Base-by-base conservation (phyloP, 768 basidiomycete species). In the Kwoniella sp. region DNA sequence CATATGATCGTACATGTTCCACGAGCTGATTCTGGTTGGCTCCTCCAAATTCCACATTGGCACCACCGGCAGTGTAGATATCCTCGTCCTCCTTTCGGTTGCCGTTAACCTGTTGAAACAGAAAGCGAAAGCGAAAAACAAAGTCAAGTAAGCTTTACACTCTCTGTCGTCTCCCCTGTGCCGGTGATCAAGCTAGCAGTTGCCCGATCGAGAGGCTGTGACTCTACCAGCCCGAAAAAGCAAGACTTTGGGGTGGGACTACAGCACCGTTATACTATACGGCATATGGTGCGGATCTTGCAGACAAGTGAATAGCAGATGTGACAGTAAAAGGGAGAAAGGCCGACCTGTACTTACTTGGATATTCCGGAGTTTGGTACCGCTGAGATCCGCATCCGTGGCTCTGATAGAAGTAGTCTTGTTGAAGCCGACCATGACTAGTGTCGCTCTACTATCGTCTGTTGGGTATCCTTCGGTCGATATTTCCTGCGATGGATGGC, bases 11-110 rank as follows among this genome's bases (percentile, higher is more conserved):
- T 12, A 92, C 90, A 65, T 85, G 86, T 81, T 92, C 89, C 58
- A 93, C 82, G 40, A 91, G 68, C 77, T 93, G 91, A 70, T 84
- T 82, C 1, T 85, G 81, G 67, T 88, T 92, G 21, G 83, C 71
- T 10, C 90, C 91, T 4, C 91, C 91, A 83, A 92, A 87, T 79
- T 92, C 90, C 58, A 92, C 90, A 70, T 90, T 91, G 24, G 84
- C 90, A 0, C 88, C 89, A 7, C 89, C 89, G 24, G 52, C 64
- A 0, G 83, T 84, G 1, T 87, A 84, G 44, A 73, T 73, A 30
- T 54, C 62, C 17, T 83, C 68, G 7, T 82, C 85, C 25, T 84
- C 84, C 19, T 79, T 79, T 61, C 90, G 85, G 5, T 86, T 86
- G 15, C 91, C 90, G 71, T 92, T 85, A 65, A 92, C 85, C 90